These are phyloP conservation scores for Cyclotella cryptica DNA, from an alignment of 108 stramenopile species.

Conservation along the genomic window DNA sequence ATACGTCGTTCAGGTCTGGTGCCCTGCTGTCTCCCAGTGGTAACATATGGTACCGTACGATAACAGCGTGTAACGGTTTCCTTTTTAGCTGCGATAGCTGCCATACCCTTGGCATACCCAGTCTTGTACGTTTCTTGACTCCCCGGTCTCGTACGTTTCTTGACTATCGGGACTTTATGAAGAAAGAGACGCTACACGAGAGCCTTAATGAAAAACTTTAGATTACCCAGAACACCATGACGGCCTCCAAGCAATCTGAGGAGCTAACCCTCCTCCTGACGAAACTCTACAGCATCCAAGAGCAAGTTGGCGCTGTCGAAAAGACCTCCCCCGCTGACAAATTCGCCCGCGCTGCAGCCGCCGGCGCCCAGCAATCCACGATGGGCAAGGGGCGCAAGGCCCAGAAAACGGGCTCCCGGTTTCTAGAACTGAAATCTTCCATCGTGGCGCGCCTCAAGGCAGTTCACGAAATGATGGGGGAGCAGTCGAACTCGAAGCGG, in stretches of 20 bases:
- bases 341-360: slow-evolving; percentile 65
- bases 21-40: too few species aligned
- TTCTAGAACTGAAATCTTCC: slow-evolving; percentile 80
- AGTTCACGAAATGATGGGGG: slow-evolving; percentile 61
- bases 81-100: too few species aligned
- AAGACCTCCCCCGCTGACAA: slow-evolving; percentile 80
- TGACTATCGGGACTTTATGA: too few species aligned
- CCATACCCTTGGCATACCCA: too few species aligned
- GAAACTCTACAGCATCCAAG: slow-evolving; percentile 87
- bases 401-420: slow-evolving; percentile 77
- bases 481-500: slow-evolving; percentile 55
- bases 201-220: too few species aligned
- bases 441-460: slow-evolving; percentile 75
- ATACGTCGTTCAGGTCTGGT: too few species aligned
- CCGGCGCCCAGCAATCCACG: slow-evolving; percentile 43
- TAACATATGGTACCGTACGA: too few species aligned
- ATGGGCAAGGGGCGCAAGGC: slow-evolving; percentile 80
- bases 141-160: too few species aligned
- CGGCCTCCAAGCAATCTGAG: slow-evolving; percentile 62
- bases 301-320: slow-evolving; percentile 87
- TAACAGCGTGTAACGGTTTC: too few species aligned
- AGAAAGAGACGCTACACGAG: too few species aligned
- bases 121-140: too few species aligned
- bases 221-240: not conserved
- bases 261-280: slow-evolving; percentile 83